Evolutionary conservation across 176 grass and related monocot genomes (phyloP).

Genomic region (maize (Zea mays)): DNA sequence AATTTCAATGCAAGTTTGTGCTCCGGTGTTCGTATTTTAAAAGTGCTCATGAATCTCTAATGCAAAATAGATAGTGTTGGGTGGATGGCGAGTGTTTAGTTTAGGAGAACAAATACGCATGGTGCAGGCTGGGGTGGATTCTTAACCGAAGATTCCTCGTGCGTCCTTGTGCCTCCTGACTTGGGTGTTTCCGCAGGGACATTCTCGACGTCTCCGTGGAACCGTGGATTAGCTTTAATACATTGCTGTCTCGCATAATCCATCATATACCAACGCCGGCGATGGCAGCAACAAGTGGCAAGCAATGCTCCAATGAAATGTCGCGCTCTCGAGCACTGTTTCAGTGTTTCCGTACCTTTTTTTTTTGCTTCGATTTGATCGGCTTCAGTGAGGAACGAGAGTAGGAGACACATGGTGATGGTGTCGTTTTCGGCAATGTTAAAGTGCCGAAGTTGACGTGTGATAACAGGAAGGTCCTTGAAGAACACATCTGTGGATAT

Average conservation of each 20-base stretch:
- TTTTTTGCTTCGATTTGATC: slow-evolving; percentile 42
- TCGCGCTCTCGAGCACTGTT: not conserved
- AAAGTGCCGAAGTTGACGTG: slow-evolving; percentile 9
- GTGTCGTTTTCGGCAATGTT: slow-evolving; percentile 18
- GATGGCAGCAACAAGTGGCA: not conserved
- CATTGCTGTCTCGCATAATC: slow-evolving; percentile 3
- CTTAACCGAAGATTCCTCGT: slow-evolving; percentile 3
- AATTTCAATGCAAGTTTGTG: not conserved
- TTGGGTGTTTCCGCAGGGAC: slow-evolving; percentile 46
- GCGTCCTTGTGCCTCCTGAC: not conserved
- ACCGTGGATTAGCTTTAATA: not conserved
- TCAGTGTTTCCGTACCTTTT: slow-evolving; percentile 21
- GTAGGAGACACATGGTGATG: not conserved
- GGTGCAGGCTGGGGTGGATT: slow-evolving; percentile 17
- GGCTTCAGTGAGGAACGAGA: not conserved
- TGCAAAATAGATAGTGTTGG: not conserved
- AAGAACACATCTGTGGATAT: slow-evolving; percentile 4
- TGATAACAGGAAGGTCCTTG: not conserved
- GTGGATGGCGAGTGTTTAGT: too few species aligned
- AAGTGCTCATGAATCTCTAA: not conserved
- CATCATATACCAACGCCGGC: slow-evolving; percentile 21
- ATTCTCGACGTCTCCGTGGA: slow-evolving; percentile 24
- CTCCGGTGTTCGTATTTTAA: not conserved
- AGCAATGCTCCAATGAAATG: slow-evolving; percentile 11
- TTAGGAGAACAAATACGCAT: slow-evolving; percentile 2